Evolutionary conservation across 1,139 yeast genomes (phyloP), one percentile per base, ranked within the genome.

Genomic region (Meyerozyma smithsonii): DNA sequence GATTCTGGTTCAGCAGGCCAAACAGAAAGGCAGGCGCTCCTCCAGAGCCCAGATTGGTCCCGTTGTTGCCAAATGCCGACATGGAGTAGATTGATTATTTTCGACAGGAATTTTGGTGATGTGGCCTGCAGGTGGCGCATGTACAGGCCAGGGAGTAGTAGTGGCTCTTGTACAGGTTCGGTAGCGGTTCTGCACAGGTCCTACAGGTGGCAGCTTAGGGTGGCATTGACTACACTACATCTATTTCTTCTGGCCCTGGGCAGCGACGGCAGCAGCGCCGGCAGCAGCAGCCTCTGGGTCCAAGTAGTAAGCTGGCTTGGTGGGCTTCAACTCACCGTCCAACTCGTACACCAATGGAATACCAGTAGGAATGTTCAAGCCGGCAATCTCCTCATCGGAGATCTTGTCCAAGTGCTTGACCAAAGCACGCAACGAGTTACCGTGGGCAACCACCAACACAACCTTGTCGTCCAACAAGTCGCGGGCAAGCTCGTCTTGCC

Each of bases 201-300:
- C 24, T 35, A 8, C n/a, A n/a, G n/a, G n/a, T n/a, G n/a, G n/a
- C n/a, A n/a, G n/a, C n/a, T n/a, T n/a, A n/a, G n/a, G n/a, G n/a
- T n/a, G n/a, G 10, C 25, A 23, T 23, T 23, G 34, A 19, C 15
- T 30, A 18, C 2, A 12, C 32, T 66, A 68, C 58, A n/a, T n/a
- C n/a, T n/a, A n/a, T n/a, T 70, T 66, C 64, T 71, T 72, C 35
- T 69, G 55, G 68, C 97, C 97, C 77, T 90, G 97, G 61, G 88
- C 88, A 58, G 97, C 97, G 55, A 90, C 97, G 46, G 97, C 97
- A 60, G 97, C 97, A 52, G 97, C 97, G 77, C 97, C 97, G 45
- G 97, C 97, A 51, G 89, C 96, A 62, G 97, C 97, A 61, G 97
- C 97, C 75, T 88, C 97, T 58, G 97, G 97, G 74, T 90, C 97